These are phyloP conservation scores for Aspergillus steynii DNA, from an alignment of 495 filamentous ascomycete genomes.

Conservation along the genomic window DNA sequence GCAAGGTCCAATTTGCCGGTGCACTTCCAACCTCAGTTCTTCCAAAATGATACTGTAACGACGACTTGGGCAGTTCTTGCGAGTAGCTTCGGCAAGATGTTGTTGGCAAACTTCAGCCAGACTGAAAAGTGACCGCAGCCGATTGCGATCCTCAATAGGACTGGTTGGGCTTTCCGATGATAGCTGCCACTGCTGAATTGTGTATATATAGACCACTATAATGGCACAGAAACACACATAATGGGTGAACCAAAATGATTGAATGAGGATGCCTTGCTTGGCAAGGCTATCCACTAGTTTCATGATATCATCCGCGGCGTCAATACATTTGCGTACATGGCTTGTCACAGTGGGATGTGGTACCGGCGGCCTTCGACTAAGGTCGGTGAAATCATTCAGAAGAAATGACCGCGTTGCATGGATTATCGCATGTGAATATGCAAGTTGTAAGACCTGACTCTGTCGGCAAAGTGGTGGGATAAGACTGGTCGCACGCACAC, in stretches of 20 bases:
- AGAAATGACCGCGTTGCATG: conserved; percentile 58
- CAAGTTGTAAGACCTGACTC: conserved; percentile 52
- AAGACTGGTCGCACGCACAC: conserved; percentile 46
- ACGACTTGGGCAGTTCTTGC: conserved; percentile 51
- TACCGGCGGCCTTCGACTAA: conserved; percentile 35
- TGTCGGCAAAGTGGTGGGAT: conserved; percentile 56
- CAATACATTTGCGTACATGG: conserved; percentile 44
- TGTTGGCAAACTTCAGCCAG: conserved; percentile 48
- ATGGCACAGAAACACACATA: conserved; percentile 58
- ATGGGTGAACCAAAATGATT: conserved; percentile 55
- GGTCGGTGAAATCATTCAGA: conserved; percentile 51
- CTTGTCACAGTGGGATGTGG: conserved; percentile 33
- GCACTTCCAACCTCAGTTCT: conserved; percentile 45
- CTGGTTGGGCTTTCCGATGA: conserved; percentile 24
- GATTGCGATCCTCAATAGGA: conserved; percentile 23
- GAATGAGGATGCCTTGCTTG: conserved; percentile 38
- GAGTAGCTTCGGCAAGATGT: conserved; percentile 50
- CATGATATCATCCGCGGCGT: conserved; percentile 45
- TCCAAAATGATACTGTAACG: conserved; percentile 54
- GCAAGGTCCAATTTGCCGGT: conserved; percentile 34
- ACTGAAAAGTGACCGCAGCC: conserved; percentile 34
- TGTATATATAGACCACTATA: conserved; percentile 54
- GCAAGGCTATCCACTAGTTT: conserved; percentile 38
- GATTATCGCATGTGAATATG: conserved; percentile 55
- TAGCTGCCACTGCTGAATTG: conserved; percentile 51